Evolutionary conservation across 768 basidiomycete genomes (phyloP).

Genomic region (Boletellus emodensis): DNA sequence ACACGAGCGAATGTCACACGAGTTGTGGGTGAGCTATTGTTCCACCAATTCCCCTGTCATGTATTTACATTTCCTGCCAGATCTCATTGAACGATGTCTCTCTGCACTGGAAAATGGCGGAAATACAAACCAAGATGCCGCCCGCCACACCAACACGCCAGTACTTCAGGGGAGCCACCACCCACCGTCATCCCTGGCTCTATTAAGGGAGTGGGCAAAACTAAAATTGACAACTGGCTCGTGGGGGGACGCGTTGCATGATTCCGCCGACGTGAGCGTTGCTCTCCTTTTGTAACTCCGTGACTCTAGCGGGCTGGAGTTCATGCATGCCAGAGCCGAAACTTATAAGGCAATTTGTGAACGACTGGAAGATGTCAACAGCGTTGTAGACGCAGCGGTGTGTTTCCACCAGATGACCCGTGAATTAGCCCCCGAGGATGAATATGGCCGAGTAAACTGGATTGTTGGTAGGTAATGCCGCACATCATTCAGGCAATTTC

Average conservation of each 20-base stretch:
- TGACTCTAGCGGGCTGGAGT: background rate
- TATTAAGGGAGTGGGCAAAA: constrained; percentile 2
- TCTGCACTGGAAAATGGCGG: background rate
- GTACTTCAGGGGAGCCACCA: too few relatives aligned
- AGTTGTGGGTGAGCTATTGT: too few relatives aligned
- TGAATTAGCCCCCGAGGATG: background rate
- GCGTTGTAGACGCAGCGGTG: background rate
- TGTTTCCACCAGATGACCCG: background rate
- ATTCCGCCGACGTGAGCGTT: background rate
- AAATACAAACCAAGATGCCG: too few relatives aligned
- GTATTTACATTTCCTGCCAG: background rate
- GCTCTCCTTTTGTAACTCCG: background rate
- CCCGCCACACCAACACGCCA: too few relatives aligned
- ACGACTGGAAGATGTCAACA: background rate
- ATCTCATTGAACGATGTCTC: background rate
- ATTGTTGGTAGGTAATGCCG: background rate
- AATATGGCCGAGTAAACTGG: background rate
- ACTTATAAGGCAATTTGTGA: background rate
- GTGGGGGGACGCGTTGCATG: constrained; percentile 5
- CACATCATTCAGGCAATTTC: too few relatives aligned
- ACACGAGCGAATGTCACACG: too few relatives aligned
- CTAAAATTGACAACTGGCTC: background rate
- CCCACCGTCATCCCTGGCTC: too few relatives aligned
- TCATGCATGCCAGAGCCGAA: background rate
- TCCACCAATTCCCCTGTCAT: background rate